These are phyloP conservation scores for Cercophora scortea DNA, from an alignment of 495 filamentous ascomycete species.

Conservation along the genomic window DNA sequence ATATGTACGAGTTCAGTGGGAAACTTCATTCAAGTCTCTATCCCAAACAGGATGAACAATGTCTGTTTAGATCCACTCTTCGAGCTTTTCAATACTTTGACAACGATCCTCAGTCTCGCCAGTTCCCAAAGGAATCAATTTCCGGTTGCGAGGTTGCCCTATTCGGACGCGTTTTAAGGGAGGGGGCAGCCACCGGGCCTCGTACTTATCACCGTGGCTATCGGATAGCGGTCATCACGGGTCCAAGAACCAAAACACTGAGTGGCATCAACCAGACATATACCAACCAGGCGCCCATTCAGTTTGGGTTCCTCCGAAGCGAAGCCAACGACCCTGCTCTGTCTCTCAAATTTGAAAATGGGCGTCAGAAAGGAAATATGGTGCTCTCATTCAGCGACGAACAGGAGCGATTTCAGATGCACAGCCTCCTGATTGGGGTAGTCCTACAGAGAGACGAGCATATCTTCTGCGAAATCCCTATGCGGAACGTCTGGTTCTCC, in stretches of 20 bases:
- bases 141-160: slow-evolving; percentile 59
- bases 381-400: slow-evolving; percentile 65
- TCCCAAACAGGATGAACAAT: slow-evolving; percentile 53
- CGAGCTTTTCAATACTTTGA: slow-evolving; percentile 71
- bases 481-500: slow-evolving; percentile 57
- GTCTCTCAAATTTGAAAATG: slow-evolving; percentile 60
- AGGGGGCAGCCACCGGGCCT: slow-evolving; percentile 58
- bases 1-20: slow-evolving; percentile 71
- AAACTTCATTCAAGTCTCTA: slow-evolving; percentile 64
- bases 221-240: slow-evolving; percentile 66
- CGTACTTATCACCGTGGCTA: slow-evolving; percentile 67
- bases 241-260: slow-evolving; percentile 63
- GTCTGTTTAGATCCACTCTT: slow-evolving; percentile 56
- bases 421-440: slow-evolving; percentile 63
- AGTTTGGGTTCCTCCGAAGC: slow-evolving; percentile 64
- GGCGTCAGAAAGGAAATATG: slow-evolving; percentile 57
- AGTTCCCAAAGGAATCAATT: slow-evolving; percentile 67
- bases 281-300: slow-evolving; percentile 51
- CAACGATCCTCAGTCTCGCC: slow-evolving; percentile 49
- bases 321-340: slow-evolving; percentile 59
- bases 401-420: slow-evolving; percentile 56
- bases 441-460: slow-evolving; percentile 50
- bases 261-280: slow-evolving; percentile 63
- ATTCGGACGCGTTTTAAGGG: slow-evolving; percentile 58
- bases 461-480: slow-evolving; percentile 52